These are phyloP conservation scores for Asterionellopsis glacialis DNA, from an alignment of 108 stramenopile genomes.

Conservation along the genomic window DNA sequence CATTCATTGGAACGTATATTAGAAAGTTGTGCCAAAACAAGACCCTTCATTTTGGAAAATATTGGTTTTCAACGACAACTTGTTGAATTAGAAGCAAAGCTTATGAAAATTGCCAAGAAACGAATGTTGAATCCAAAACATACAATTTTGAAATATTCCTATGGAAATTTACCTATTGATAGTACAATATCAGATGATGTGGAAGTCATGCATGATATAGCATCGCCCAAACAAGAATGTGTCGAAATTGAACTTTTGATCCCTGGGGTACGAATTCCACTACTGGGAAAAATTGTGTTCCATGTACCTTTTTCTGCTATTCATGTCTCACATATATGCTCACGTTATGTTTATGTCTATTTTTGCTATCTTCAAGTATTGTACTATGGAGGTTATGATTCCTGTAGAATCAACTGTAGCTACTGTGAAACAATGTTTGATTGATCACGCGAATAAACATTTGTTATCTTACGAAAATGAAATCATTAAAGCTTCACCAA, in stretches of 20 bases:
- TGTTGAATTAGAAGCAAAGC: slow-evolving; percentile 54
- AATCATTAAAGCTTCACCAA: too few species aligned
- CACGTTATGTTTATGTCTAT: too few species aligned
- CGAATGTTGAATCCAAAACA: background rate
- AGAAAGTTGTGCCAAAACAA: slow-evolving; percentile 28
- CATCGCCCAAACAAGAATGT: slow-evolving; percentile 4
- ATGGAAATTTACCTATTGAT: slow-evolving; percentile 4
- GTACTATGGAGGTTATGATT: slow-evolving; percentile 67
- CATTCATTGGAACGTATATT: slow-evolving; percentile 42
- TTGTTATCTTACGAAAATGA: slow-evolving; percentile 33
- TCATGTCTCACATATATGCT: too few species aligned
- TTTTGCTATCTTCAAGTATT: slow-evolving; percentile 3
- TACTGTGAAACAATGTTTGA: slow-evolving; percentile 42
- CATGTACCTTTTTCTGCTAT: too few species aligned
- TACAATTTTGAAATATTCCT: background rate
- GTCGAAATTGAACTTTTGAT: slow-evolving; percentile 76
- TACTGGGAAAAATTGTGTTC: too few species aligned
- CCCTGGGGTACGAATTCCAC: slow-evolving; percentile 37
- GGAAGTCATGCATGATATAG: background rate
- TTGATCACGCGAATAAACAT: slow-evolving; percentile 50
- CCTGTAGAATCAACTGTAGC: slow-evolving; percentile 50
- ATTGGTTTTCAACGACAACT: slow-evolving; percentile 69
- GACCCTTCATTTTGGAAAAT: slow-evolving; percentile 72
- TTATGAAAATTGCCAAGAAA: slow-evolving; percentile 16
- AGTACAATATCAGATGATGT: background rate